These are phyloP conservation scores for Ophidiomyces ophidiicola DNA, from an alignment of 2,329 filamentous ascomycete species.

Conservation along the genomic window DNA sequence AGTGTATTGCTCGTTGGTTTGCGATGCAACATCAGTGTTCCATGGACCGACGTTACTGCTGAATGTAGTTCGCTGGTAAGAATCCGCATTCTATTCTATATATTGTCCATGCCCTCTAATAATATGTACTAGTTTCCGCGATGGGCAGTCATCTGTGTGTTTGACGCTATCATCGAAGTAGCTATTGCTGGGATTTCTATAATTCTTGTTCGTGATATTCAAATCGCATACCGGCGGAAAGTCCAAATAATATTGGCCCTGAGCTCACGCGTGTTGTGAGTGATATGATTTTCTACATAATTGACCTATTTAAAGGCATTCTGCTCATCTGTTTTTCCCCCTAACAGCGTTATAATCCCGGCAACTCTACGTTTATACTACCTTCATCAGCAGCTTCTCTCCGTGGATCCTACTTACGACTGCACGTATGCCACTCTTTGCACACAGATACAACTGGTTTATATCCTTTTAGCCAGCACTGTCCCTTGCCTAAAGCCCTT, in stretches of 20 bases:
- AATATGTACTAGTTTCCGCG: slow-evolving; percentile 23
- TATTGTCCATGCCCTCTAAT: background rate
- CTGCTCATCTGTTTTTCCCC: background rate
- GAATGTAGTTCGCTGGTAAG: slow-evolving; percentile 27
- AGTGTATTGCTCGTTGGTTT: slow-evolving; percentile 29
- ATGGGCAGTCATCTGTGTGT: slow-evolving; percentile 29
- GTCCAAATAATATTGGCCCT: slow-evolving; percentile 31
- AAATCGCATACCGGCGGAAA: slow-evolving; percentile 30
- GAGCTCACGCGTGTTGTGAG: slow-evolving; percentile 32
- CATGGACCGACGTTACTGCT: slow-evolving; percentile 26
- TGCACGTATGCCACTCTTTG: slow-evolving; percentile 27
- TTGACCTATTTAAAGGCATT: background rate
- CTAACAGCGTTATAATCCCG: slow-evolving; percentile 30
- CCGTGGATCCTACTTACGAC: slow-evolving; percentile 28
- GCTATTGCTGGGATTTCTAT: slow-evolving; percentile 28
- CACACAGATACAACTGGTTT: slow-evolving; percentile 33
- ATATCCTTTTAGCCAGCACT: slow-evolving; percentile 33
- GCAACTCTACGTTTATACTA: slow-evolving; percentile 31
- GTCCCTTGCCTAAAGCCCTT: slow-evolving; percentile 37
- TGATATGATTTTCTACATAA: background rate
- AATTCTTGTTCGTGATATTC: slow-evolving; percentile 29
- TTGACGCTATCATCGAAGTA: slow-evolving; percentile 34
- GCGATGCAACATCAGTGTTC: slow-evolving; percentile 26
- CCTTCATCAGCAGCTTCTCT: slow-evolving; percentile 22
- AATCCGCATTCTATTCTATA: background rate